phyloP scores from a whole-genome alignment of 1,284 basidiomycete genomes.

The Ceratobasidium sp. region DNA sequence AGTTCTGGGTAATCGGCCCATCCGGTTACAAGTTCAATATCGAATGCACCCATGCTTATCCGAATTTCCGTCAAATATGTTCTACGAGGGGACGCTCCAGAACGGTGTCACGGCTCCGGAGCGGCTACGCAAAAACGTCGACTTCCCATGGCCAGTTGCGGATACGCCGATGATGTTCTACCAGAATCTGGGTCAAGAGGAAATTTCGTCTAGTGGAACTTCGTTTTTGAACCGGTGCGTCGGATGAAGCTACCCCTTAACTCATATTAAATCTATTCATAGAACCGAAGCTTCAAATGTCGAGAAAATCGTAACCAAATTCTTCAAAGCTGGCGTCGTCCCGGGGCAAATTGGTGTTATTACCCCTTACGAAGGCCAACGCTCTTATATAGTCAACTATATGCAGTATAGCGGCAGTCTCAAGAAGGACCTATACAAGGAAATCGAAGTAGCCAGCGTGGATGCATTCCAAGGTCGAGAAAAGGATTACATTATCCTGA shows the following conservation, averaged over 20 bases:
- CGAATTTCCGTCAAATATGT: slow-evolving; percentile 99
- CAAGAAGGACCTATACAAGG: slow-evolving; percentile 99
- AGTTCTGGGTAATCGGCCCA: slow-evolving; percentile 93
- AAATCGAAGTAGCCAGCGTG: slow-evolving; percentile 98
- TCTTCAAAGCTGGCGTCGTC: slow-evolving; percentile 98
- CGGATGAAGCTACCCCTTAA: background rate
- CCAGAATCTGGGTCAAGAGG: slow-evolving; percentile 98
- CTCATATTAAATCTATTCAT: slow-evolving; percentile 46
- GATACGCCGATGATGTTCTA: slow-evolving; percentile 99
- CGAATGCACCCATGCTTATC: slow-evolving; percentile 99
- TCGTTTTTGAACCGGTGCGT: slow-evolving; percentile 93
- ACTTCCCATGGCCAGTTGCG: slow-evolving; percentile 99
- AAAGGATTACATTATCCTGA: slow-evolving; percentile 99
- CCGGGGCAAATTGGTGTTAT: slow-evolving; percentile 98
- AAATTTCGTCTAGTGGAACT: slow-evolving; percentile 98
- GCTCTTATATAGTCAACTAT: slow-evolving; percentile 98
- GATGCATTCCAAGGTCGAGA: slow-evolving; percentile 99
- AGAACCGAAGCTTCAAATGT: slow-evolving; percentile 99
- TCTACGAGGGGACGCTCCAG: slow-evolving; percentile 98
- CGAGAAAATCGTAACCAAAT: slow-evolving; percentile 99
- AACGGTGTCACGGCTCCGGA: slow-evolving; percentile 99
- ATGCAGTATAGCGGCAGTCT: slow-evolving; percentile 99
- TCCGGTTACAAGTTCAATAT: slow-evolving; percentile 98
- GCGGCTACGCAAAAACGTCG: slow-evolving; percentile 94
- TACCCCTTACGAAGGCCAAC: slow-evolving; percentile 98